Conservation (phyloP, 768 basidiomycete species). For the Leccinum ochraceum region DNA sequence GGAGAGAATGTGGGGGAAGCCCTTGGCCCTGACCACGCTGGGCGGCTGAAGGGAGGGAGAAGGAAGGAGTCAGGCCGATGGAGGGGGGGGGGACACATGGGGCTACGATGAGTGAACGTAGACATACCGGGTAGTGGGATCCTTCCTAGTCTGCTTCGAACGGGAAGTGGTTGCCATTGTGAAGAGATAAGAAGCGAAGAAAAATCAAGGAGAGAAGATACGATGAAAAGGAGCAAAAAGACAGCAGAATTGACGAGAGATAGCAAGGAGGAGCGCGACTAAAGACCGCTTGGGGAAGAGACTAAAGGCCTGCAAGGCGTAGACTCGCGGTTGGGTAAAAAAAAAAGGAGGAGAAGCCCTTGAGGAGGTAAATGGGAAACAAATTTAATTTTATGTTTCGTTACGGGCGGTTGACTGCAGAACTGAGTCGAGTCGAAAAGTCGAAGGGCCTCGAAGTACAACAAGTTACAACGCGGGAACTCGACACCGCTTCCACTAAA, state of each 20-base stretch:
- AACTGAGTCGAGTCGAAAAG: conserved; percentile 29
- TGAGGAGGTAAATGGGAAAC: conserved; percentile 24
- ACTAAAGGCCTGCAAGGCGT: conserved; percentile 19
- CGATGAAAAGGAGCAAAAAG: conserved; percentile 27
- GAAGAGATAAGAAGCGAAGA: conserved; percentile 22
- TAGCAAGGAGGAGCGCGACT: conserved; percentile 37
- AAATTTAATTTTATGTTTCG: conserved; percentile 28
- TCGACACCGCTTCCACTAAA: conserved; percentile 23
- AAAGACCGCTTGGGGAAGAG: conserved; percentile 25
- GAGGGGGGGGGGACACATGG: conserved; percentile 11
- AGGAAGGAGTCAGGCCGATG: conserved; percentile 11
- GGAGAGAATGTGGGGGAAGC: conserved; percentile 74
- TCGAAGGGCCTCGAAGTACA: conserved; percentile 29
- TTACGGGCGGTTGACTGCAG: conserved; percentile 28
- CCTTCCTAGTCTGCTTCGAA: conserved; percentile 65
- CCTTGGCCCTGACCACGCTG: conserved; percentile 69
- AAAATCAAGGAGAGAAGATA: conserved; percentile 33
- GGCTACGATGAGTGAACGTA: conserved; percentile 11
- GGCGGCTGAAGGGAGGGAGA: conserved; percentile 33
- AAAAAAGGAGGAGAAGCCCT: conserved; percentile 20
- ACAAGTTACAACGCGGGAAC: conserved; percentile 33
- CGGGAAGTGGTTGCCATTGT: conserved; percentile 66
- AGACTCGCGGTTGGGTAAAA: conserved; percentile 15
- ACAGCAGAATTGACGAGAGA: conserved; percentile 38
- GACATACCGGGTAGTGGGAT: conserved; percentile 53